A percentile compares a stretch with the other conserved stretches of the same genome.
phyloP scores from a whole-genome alignment of 257 asterid species.

The Cordia subcordata region DNA sequence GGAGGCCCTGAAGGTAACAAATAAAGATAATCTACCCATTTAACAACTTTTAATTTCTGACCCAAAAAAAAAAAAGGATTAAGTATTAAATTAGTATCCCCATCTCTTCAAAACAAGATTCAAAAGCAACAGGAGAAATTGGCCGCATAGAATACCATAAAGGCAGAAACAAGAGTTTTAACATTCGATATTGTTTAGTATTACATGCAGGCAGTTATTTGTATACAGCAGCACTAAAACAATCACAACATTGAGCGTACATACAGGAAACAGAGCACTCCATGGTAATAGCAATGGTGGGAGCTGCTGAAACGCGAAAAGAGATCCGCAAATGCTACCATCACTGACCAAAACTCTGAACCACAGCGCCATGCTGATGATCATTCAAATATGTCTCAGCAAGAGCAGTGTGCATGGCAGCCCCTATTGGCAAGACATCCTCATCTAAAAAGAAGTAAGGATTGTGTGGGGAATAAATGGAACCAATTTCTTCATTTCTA shows the following conservation, averaged over 20 bases:
- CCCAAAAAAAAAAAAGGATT: no score
- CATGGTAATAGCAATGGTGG: not conserved
- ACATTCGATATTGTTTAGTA: not conserved
- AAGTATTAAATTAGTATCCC: no score
- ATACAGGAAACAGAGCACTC: not conserved
- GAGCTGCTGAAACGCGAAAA: not conserved
- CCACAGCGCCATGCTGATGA: constrained; percentile 2
- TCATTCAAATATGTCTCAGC: constrained; percentile 39
- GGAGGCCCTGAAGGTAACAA: no score
- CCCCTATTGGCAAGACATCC: constrained; percentile 70
- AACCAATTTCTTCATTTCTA: constrained; percentile 55
- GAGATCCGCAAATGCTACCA: not conserved
- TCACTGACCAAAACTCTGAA: not conserved
- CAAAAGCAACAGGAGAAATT: no score
- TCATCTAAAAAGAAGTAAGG: constrained; percentile 80
- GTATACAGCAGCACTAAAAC: not conserved
- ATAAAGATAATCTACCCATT: no score
- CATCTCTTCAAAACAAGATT: no score
- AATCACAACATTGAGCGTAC: not conserved
- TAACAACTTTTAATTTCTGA: no score
- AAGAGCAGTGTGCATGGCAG: constrained; percentile 45
- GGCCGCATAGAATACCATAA: not conserved
- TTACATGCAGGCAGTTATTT: not conserved
- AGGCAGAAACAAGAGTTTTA: not conserved
- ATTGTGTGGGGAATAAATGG: constrained; percentile 64